These are phyloP conservation scores for Xylaria palmicola DNA, from an alignment of 495 filamentous ascomycete genomes.

Conservation along the genomic window DNA sequence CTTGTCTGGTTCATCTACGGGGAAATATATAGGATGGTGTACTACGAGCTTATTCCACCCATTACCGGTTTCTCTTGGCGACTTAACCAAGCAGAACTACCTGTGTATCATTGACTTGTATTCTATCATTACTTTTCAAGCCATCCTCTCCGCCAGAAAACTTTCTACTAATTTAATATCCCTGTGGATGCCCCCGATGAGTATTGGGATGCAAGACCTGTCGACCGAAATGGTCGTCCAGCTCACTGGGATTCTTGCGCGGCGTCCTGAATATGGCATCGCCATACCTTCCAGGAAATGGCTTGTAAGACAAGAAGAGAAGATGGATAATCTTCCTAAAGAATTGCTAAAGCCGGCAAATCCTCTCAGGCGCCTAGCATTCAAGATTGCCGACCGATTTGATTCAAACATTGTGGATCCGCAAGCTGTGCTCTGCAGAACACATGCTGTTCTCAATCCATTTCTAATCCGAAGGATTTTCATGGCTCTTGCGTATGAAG, in stretches of 20 bases:
- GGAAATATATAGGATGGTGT: not conserved
- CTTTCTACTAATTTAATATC: not conserved
- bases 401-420: slow-evolving; percentile 23
- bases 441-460: slow-evolving; percentile 35
- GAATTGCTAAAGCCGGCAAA: slow-evolving; percentile 20
- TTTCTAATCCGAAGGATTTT: slow-evolving; percentile 37
- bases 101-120: slow-evolving; percentile 11
- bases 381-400: slow-evolving; percentile 23
- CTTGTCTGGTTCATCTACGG: not conserved
- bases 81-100: slow-evolving; percentile 1
- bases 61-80: not conserved
- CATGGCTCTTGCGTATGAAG: slow-evolving; percentile 34
- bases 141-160: not conserved
- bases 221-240: slow-evolving; percentile 15
- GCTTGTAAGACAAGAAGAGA: slow-evolving; percentile 25
- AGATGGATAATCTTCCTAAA: slow-evolving; percentile 22
- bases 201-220: slow-evolving; percentile 20
- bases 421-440: slow-evolving; percentile 32
- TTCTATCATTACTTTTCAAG: slow-evolving; percentile 2
- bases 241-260: slow-evolving; percentile 27
- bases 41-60: slow-evolving; percentile 1
- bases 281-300: slow-evolving; percentile 29
- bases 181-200: slow-evolving; percentile 16
- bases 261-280: slow-evolving; percentile 30
- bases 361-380: slow-evolving; percentile 24